Evolutionary conservation across 306 rosid species (phyloP).

Genomic region (Pueraria montana): DNA sequence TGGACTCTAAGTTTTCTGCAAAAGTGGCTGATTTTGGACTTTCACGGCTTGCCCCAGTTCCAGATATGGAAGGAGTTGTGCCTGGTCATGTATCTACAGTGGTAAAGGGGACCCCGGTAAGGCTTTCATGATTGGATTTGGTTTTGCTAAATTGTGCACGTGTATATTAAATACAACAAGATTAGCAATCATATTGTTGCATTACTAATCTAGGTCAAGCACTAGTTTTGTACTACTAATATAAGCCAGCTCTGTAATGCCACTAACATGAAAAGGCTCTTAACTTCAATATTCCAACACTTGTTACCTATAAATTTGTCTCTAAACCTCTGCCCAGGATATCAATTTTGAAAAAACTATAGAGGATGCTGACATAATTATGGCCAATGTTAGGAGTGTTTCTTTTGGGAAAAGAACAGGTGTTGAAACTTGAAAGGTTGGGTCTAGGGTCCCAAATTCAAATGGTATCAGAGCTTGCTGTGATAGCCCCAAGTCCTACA

Average conservation of each 20-base stretch:
- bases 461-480: not conserved
- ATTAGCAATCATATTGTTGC: not conserved
- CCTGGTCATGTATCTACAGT: conserved; percentile 91
- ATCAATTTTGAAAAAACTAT: not conserved
- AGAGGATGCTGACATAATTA: not conserved
- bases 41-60: conserved; percentile 94
- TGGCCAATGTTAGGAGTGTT: not conserved
- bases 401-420: not conserved
- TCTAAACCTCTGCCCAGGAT: not conserved
- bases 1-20: conserved; percentile 74
- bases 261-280: not conserved
- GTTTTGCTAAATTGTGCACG: not conserved
- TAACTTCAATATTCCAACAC: not conserved
- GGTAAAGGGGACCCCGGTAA: conserved; percentile 98
- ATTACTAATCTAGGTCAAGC: not conserved
- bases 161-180: not conserved
- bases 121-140: conserved; percentile 37
- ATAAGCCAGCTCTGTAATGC: not conserved
- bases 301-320: not conserved
- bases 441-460: not conserved
- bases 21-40: conserved; percentile 99
- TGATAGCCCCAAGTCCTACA: not conserved
- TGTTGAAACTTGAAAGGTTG: not conserved
- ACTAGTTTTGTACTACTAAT: not conserved
- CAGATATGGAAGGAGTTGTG: conserved; percentile 74